phyloP scores from a whole-genome alignment of 2,329 filamentous ascomycete genomes.

The Arachnopeziza araneosa region DNA sequence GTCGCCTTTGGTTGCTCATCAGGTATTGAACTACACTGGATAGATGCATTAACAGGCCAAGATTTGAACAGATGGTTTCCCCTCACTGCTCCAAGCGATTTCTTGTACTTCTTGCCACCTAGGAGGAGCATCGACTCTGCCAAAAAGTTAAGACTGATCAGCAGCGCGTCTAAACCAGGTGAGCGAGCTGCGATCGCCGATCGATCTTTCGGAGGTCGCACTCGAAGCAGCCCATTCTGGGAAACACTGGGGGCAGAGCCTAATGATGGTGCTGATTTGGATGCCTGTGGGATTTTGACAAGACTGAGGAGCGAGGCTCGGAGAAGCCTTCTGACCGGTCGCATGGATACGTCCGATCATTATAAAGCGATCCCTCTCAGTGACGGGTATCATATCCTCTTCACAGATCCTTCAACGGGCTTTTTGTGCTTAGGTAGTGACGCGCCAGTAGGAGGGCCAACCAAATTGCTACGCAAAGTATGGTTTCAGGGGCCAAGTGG shows the following conservation, averaged over 20 bases:
- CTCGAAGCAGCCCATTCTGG: conserved; percentile 24
- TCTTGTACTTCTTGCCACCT: conserved; percentile 54
- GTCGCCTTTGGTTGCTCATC: conserved; percentile 60
- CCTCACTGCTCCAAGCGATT: conserved; percentile 47
- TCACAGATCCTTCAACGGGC: conserved; percentile 53
- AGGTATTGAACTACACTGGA: conserved; percentile 59
- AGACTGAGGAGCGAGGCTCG: conserved; percentile 14
- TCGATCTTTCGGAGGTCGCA: conserved; percentile 23
- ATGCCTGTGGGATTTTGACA: conserved; percentile 10
- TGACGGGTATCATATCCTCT: conserved; percentile 60
- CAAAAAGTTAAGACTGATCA: conserved; percentile 56
- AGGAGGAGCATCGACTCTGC: conserved; percentile 45
- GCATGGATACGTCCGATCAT: conserved; percentile 43
- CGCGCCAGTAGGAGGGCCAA: conserved; percentile 48
- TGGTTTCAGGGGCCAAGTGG: conserved; percentile 38
- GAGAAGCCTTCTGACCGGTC: conserved; percentile 11
- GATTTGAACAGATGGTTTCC: conserved; percentile 51
- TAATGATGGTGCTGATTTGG: conserved; percentile 10
- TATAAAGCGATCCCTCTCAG: conserved; percentile 59
- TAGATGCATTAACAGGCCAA: conserved; percentile 41
- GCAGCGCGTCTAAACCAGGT: conserved; percentile 47
- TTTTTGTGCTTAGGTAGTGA: conserved; percentile 57
- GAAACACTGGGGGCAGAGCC: conserved; percentile 13
- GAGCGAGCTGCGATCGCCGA: conserved; percentile 23
- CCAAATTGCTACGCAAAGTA: conserved; percentile 53